phyloP scores from a whole-genome alignment of 345 rosid genomes.

The Salix udensis region DNA sequence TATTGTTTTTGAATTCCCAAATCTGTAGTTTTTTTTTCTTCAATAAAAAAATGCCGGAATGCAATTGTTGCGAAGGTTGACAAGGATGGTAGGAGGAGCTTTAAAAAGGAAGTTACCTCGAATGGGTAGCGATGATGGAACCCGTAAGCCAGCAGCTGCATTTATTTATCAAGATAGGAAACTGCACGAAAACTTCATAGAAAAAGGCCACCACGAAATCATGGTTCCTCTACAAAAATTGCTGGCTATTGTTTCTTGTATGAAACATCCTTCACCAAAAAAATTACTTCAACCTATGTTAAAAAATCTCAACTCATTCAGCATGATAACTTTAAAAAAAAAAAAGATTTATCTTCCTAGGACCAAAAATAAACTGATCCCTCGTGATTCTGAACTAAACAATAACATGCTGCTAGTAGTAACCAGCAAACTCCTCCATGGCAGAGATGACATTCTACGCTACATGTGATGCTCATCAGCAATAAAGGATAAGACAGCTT shows the following conservation, averaged over 20 bases:
- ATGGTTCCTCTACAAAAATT: slow-evolving; percentile 1
- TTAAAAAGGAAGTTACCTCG: too few relatives aligned
- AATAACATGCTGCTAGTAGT: background rate
- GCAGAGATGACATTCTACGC: slow-evolving; percentile 11
- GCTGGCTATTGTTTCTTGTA: background rate
- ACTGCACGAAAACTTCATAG: background rate
- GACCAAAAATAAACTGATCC: slow-evolving; percentile 15
- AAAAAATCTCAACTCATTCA: slow-evolving; percentile 14
- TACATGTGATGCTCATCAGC: slow-evolving; percentile 6
- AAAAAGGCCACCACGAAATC: background rate
- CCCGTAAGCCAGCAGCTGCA: too few relatives aligned
- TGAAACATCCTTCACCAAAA: slow-evolving; percentile 15
- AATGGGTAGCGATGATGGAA: too few relatives aligned
- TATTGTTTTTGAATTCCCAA: too few relatives aligned
- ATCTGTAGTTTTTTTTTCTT: too few relatives aligned
- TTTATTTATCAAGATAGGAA: background rate
- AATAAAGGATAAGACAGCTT: background rate
- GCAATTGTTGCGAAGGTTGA: too few relatives aligned
- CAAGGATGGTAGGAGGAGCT: too few relatives aligned
- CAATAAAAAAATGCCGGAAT: too few relatives aligned
- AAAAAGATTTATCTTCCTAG: slow-evolving; percentile 11
- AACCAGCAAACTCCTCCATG: slow-evolving; percentile 7
- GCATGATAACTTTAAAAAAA: slow-evolving; percentile 6
- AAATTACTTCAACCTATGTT: slow-evolving; percentile 11
- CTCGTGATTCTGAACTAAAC: slow-evolving; percentile 12